phyloP scores from a whole-genome alignment of 805 yeast species.

The Candida ulmi region DNA sequence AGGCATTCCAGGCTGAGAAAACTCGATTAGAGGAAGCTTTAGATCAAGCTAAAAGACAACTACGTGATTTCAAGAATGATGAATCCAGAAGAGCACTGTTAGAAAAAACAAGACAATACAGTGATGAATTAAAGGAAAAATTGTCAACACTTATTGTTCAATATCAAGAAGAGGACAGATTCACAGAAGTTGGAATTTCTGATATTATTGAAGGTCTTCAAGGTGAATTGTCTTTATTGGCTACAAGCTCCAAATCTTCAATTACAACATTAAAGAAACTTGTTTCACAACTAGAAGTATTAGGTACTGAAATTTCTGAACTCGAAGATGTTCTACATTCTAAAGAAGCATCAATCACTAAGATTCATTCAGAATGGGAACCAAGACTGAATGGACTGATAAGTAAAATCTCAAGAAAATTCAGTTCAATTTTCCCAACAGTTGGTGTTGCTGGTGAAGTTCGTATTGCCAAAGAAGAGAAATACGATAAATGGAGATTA shows the following conservation, averaged over 20 bases:
- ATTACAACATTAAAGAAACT: constrained; percentile 27
- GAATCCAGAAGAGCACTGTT: constrained; percentile 23
- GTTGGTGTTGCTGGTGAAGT: constrained; percentile 91
- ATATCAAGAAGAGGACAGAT: constrained; percentile 28
- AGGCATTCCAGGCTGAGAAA: constrained; percentile 25
- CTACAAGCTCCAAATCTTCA: constrained; percentile 33
- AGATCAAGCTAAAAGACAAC: constrained; percentile 25
- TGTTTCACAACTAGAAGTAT: constrained; percentile 17
- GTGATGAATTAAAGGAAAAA: constrained; percentile 32
- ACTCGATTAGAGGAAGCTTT: constrained; percentile 20
- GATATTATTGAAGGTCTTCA: constrained; percentile 39
- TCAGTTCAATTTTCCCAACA: constrained; percentile 56
- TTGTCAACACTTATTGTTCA: constrained; percentile 35
- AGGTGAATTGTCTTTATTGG: constrained; percentile 35
- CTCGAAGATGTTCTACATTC: constrained; percentile 16
- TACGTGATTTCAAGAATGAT: constrained; percentile 17
- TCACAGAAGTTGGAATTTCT: constrained; percentile 33
- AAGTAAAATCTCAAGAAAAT: constrained; percentile 51
- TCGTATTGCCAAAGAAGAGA: constrained; percentile 43
- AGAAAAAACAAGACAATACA: constrained; percentile 27
- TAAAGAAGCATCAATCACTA: constrained; percentile 31
- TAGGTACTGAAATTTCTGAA: constrained; percentile 20
- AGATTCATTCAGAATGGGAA: constrained; percentile 50
- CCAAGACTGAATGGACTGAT: constrained; percentile 52
- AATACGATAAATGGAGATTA: constrained; percentile 72